Conservation (phyloP, 352 stramenopile species). For the Blastocystis sp. region DNA sequence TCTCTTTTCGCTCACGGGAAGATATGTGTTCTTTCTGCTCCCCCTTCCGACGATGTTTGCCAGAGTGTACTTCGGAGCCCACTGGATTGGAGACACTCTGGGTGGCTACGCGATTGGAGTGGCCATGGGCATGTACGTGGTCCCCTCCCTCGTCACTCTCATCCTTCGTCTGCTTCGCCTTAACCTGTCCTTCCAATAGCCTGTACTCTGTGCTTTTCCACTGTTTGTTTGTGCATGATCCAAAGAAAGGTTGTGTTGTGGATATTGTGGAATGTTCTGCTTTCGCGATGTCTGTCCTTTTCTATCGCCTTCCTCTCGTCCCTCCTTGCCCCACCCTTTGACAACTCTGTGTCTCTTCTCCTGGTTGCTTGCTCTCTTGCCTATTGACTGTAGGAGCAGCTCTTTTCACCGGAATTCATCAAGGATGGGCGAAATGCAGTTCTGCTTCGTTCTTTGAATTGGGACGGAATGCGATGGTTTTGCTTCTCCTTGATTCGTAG, state of each 20-base stretch:
- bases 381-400: background rate
- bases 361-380: background rate
- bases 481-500: background rate
- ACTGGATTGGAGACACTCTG: conserved; percentile 69
- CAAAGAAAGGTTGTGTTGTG: background rate
- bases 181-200: background rate
- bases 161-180: background rate
- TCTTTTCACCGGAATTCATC: background rate
- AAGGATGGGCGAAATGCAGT: background rate
- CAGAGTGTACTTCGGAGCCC: conserved; percentile 64
- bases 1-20: conserved; percentile 44
- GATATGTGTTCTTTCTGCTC: conserved; percentile 21
- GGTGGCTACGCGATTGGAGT: conserved; percentile 56
- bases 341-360: conserved; percentile 2
- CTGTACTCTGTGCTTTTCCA: conserved; percentile 20
- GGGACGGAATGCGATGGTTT: conserved; percentile 29
- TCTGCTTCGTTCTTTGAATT: conserved; percentile 15
- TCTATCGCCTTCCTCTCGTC: background rate
- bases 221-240: conserved; percentile 33
- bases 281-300: conserved; percentile 14
- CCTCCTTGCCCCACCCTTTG: conserved; percentile 33
- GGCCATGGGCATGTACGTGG: conserved; percentile 54
- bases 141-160: conserved; percentile 26
- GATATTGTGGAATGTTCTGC: conserved; percentile 1
- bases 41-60: conserved; percentile 67